Base-by-base conservation (phyloP, 805 yeast genomes). In the Saccharomycopsis guyanensis region DNA sequence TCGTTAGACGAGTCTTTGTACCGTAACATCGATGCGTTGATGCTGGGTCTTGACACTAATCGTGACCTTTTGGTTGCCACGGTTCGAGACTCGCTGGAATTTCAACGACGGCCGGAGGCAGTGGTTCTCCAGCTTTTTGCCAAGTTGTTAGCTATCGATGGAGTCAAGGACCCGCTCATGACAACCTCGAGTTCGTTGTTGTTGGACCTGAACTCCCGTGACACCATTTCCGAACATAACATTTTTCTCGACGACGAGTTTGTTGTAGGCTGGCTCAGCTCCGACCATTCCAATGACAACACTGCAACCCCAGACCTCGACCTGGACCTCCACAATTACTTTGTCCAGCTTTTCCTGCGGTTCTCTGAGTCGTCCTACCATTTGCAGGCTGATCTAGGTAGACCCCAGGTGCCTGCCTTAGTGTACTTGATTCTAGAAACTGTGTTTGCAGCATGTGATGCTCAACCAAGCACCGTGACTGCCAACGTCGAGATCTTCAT, bases 1-100 rank as follows among this genome's bases (percentile, higher is more conserved):
- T 38, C 42, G 10, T 13, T 19, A 33, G 42, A 38, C 8, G 32
- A 34, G 12, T 34, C 38, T 8, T 16, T 45, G n/a, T 40, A 34
- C 16, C n/a, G 19, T 13, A 33, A 20, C 3, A 34, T 45, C 6
- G 40, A 41, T 6, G 29, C 5, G 7, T 25, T 50, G 13, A 13
- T 42, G 12, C 46, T 29, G 31, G 47, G 47, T 22, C 46, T 47
- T 20, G 49, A 40, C n/a, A n/a, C n/a, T n/a, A n/a, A n/a, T n/a
- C n/a, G n/a, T n/a, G n/a, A n/a, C n/a, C n/a, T n/a, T n/a, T n/a
- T n/a, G n/a, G n/a, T n/a, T n/a, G n/a, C n/a, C n/a, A 8, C 19
- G 5, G 40, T 48, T 20, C n/a, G 27, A 8, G 52, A 47, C 16
- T 48, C 52, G 25, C 16, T 20, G 12, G 38, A 34, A 10, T 49